phyloP scores from a whole-genome alignment of 2,329 filamentous ascomycete species.

The Whalleya microplaca region DNA sequence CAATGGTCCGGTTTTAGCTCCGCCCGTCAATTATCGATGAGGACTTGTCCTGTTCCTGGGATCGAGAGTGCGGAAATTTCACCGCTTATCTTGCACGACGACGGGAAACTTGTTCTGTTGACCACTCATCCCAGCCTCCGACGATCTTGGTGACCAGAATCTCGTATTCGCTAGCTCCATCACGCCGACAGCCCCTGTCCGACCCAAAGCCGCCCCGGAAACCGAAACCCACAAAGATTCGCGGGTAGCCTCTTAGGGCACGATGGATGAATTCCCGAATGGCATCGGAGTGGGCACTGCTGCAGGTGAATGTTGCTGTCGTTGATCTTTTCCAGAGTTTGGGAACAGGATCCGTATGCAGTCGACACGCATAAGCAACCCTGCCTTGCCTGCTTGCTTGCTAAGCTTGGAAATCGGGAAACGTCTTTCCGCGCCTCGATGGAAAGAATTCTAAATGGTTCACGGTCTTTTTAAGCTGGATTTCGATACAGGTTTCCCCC shows the following conservation, averaged over 20 bases:
- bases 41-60: background rate
- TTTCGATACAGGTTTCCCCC: background rate
- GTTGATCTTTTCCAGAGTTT: background rate
- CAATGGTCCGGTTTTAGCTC: background rate
- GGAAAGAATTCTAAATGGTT: background rate
- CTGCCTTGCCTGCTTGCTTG: too few relatives aligned
- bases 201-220: slow-evolving; percentile 15
- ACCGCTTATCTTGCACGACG: slow-evolving; percentile 14
- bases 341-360: too few relatives aligned
- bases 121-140: slow-evolving; percentile 14
- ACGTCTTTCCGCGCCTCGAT: background rate
- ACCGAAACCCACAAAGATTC: slow-evolving; percentile 11
- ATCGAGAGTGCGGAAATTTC: background rate
- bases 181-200: slow-evolving; percentile 29
- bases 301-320: background rate
- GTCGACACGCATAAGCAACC: too few relatives aligned
- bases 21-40: too few relatives aligned
- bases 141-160: slow-evolving; percentile 31
- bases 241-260: background rate
- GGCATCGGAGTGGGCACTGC: background rate
- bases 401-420: background rate
- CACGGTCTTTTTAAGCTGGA: background rate
- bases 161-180: slow-evolving; percentile 34
- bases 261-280: background rate
- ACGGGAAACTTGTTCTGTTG: background rate